phyloP scores from a whole-genome alignment of 495 filamentous ascomycete genomes.

The Podospora appendiculata region DNA sequence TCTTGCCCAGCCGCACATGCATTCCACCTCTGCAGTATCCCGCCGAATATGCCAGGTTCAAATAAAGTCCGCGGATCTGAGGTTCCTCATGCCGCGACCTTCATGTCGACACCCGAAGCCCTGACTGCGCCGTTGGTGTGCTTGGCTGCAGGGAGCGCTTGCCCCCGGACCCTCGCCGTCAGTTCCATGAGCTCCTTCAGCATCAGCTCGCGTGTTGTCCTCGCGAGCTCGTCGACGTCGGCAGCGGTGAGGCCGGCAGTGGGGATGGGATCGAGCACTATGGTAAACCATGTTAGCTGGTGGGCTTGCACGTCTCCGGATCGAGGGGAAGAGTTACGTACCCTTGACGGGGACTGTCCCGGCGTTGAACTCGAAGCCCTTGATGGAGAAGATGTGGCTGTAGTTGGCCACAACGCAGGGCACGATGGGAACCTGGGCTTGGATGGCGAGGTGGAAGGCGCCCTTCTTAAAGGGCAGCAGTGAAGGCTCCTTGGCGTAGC shows the following conservation, averaged over 20 bases:
- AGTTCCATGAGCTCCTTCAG: constrained; percentile 62
- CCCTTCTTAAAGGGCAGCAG: constrained; percentile 96
- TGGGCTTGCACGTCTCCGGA: neutral
- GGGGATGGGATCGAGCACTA: constrained; percentile 79
- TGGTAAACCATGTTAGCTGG: neutral
- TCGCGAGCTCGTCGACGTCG: constrained; percentile 77
- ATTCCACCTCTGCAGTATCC: too few species aligned
- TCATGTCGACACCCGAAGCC: constrained; percentile 12
- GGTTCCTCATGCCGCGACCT: constrained; percentile 14
- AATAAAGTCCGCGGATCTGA: too few species aligned
- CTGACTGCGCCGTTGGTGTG: constrained; percentile 13
- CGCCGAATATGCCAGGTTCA: too few species aligned
- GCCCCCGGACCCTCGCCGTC: constrained; percentile 35
- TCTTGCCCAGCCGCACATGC: too few species aligned
- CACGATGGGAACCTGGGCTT: constrained; percentile 88
- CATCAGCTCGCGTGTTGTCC: constrained; percentile 69
- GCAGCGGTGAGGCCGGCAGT: constrained; percentile 68
- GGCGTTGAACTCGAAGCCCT: constrained; percentile 57
- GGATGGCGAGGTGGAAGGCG: constrained; percentile 90
- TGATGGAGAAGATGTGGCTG: constrained; percentile 67
- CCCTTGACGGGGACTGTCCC: constrained; percentile 78
- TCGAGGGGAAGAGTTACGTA: constrained; percentile 26
- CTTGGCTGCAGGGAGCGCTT: neutral
- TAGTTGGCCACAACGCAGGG: constrained; percentile 87
- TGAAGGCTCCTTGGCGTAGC: constrained; percentile 71